Percentiles rank a stretch among this genome's conserved stretches.
Conservation (phyloP, 805 yeast species). For the Debaryomyces castellii region DNA sequence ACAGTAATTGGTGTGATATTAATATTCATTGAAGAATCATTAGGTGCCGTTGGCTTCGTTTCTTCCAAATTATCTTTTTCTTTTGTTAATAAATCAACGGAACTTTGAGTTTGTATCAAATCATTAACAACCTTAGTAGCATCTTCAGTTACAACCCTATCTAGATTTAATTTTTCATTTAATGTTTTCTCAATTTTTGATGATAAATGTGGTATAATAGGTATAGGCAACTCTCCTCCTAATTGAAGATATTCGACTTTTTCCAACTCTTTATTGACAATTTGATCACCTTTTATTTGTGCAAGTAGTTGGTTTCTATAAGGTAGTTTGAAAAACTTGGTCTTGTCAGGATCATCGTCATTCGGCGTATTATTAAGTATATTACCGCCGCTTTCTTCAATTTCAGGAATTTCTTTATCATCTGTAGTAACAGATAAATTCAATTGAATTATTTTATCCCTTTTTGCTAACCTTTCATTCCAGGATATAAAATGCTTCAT, state of each 20-base stretch:
- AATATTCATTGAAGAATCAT: slow-evolving; percentile 5
- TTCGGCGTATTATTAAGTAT: neutral
- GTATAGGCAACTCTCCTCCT: slow-evolving; percentile 15
- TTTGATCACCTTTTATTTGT: slow-evolving; percentile 9
- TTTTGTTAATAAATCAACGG: neutral
- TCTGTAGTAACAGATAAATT: slow-evolving; percentile 19
- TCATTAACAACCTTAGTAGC: neutral
- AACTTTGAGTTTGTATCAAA: neutral
- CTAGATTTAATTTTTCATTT: slow-evolving; percentile 2
- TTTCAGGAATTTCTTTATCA: slow-evolving; percentile 4
- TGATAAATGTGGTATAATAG: slow-evolving; percentile 24
- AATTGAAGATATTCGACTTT: neutral
- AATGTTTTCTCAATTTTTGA: slow-evolving; percentile 13
- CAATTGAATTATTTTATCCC: slow-evolving; percentile 28
- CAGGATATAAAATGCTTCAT: slow-evolving; percentile 34
- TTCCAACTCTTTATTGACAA: slow-evolving; percentile 1
- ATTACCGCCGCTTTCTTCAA: slow-evolving; percentile 1
- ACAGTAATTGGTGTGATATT: slow-evolving; percentile 8
- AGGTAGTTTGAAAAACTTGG: slow-evolving; percentile 20
- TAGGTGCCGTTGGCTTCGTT: neutral
- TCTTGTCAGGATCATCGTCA: too few relatives aligned
- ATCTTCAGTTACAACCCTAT: neutral
- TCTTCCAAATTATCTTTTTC: slow-evolving; percentile 3
- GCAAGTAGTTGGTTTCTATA: slow-evolving; percentile 23
- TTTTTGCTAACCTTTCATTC: slow-evolving; percentile 30